Evolutionary conservation across 805 yeast genomes (phyloP).

Genomic region (Groenewaldozyma tartarivorans): DNA sequence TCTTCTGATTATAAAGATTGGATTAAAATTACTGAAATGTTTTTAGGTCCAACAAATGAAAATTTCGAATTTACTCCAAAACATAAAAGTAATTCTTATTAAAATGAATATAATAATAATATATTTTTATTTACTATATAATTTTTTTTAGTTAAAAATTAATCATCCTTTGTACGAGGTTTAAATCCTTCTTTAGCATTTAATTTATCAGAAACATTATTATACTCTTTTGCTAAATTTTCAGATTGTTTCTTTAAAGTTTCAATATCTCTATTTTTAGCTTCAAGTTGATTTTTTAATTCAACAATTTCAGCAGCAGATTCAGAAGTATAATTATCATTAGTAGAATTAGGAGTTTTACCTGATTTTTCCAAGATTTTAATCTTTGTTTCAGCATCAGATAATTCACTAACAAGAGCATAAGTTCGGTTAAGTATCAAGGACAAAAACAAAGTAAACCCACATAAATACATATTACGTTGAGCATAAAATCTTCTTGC

Average conservation of each 20-base stretch:
- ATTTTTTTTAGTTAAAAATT: not conserved
- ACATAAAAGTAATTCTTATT: conserved; percentile 83
- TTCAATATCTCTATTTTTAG: conserved; percentile 56
- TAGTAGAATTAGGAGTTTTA: conserved; percentile 15
- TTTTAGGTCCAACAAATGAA: conserved; percentile 75
- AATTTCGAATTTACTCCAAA: conserved; percentile 78
- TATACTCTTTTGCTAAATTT: conserved; percentile 56
- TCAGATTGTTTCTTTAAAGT: conserved; percentile 66
- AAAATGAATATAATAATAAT: conserved; percentile 1
- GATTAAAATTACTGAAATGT: conserved; percentile 93
- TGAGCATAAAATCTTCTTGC: conserved; percentile 93
- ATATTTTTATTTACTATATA: not conserved
- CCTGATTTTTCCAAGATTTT: conserved; percentile 9
- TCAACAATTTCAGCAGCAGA: conserved; percentile 30
- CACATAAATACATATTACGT: conserved; percentile 92
- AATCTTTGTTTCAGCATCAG: conserved; percentile 42
- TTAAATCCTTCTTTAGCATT: conserved; percentile 17
- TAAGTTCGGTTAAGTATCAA: conserved; percentile 79
- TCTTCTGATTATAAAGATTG: conserved; percentile 83
- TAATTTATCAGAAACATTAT: conserved; percentile 33
- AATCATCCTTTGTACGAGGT: not conserved
- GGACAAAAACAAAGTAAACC: conserved; percentile 86
- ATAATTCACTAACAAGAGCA: conserved; percentile 18
- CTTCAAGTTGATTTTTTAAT: conserved; percentile 43
- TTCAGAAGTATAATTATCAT: conserved; percentile 19